Percentiles rank a stretch among this genome's conserved stretches.
Evolutionary conservation across 148 eudicot species (phyloP).

Genomic region (Arctostaphylos glauca): DNA sequence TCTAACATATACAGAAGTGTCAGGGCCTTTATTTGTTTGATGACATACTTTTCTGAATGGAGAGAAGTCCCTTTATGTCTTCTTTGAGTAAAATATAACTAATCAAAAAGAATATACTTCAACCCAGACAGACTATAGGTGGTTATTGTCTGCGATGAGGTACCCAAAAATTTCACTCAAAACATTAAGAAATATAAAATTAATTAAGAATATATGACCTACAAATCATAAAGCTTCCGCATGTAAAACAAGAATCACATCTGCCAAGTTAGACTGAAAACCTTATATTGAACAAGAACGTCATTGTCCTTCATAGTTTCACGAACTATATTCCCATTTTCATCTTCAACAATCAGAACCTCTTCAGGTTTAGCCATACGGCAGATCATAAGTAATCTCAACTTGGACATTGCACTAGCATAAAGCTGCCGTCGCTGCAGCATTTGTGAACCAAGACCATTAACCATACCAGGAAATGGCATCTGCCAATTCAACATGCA

Average conservation of each 20-base stretch:
- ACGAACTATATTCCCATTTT: conserved; percentile 99
- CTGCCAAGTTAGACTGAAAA: conserved; percentile 24
- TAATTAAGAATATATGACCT: too few species aligned
- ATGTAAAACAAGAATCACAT: not conserved
- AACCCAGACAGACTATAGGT: too few species aligned
- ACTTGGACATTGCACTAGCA: conserved; percentile 77
- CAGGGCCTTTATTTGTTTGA: too few species aligned
- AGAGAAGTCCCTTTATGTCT: too few species aligned
- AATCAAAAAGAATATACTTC: too few species aligned
- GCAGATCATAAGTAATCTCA: conserved; percentile 86
- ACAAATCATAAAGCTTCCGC: too few species aligned
- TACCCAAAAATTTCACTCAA: not conserved
- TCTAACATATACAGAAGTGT: too few species aligned
- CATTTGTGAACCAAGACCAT: conserved; percentile 73
- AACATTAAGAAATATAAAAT: not conserved
- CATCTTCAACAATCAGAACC: conserved; percentile 98
- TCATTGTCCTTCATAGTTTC: conserved; percentile 99
- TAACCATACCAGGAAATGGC: conserved; percentile 59
- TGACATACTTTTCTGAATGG: too few species aligned
- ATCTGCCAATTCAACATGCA: conserved; percentile 33
- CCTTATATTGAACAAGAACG: conserved; percentile 98
- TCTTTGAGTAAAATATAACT: too few species aligned
- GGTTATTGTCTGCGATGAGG: too few species aligned
- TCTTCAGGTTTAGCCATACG: conserved; percentile 99
- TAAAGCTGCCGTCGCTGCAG: conserved; percentile 79